Evolutionary conservation across 768 basidiomycete genomes (phyloP), one percentile per base, ranked within the genome.

Genomic region (Floccularia luteovirens): DNA sequence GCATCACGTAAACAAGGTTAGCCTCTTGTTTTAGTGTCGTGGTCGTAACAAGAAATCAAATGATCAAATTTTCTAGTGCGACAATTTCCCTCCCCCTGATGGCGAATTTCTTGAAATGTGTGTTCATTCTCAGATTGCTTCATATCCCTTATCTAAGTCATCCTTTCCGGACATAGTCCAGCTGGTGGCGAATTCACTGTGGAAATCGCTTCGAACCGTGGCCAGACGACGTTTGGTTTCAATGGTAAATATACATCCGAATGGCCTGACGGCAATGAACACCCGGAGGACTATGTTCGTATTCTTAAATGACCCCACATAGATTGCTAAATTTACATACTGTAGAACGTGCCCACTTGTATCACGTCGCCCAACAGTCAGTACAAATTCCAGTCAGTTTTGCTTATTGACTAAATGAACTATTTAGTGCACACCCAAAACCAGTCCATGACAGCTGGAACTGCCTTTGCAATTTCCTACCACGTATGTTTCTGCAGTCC

Each of bases 401-500:
- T 36, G 16, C 41, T 36, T 13, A 21, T 24, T 5, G 7, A 21
- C 43, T 39, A 28, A 28, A 28, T 28, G 27, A 28, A 28, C 13
- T 23, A 41, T 44, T 8, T 31, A 76, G 74, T 77, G 53, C 75
- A 77, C 49, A 62, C 73, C 2, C 70, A 73, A 44, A 74, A 75
- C 45, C 55, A 69, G 40, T 57, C 66, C 5, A 68, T 59, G 57
- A 72, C 73, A 31, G 71, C 75, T 33, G 75, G 75, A 1, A 72
- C 73, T 24, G 74, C 69, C 4, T 74, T 77, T 43, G 74, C 73
- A 12, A 77, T 77, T 41, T 64, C 74, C 13, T 77, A 77, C 47
- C 50, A 64, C 36, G 73, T 72, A 33, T 17, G 55, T 43, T 38
- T 40, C 31, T 24, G 17, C 19, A 30, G 3, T 10, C 21, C 21